Conservation (phyloP, 371 early-diverging fungal genomes). For the Rhizopus delemar region DNA sequence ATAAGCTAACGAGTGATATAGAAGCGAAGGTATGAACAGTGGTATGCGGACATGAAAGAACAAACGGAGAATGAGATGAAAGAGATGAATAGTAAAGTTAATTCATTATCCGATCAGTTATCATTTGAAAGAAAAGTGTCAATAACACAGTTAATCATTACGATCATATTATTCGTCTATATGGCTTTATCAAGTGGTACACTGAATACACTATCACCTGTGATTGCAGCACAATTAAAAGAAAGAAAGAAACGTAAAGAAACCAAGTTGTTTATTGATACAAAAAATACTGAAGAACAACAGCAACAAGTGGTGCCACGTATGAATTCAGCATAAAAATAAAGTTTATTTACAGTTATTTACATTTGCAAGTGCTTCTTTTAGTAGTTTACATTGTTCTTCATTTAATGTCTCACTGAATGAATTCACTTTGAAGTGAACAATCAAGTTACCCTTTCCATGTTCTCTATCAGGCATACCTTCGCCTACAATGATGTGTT, state of each 20-base stretch:
- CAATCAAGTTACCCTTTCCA: constrained; percentile 78
- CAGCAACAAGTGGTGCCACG: not conserved
- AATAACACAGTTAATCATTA: constrained; percentile 56
- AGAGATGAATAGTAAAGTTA: constrained; percentile 50
- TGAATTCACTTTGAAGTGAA: constrained; percentile 71
- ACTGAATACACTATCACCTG: constrained; percentile 44
- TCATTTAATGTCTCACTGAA: constrained; percentile 43
- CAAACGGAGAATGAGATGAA: constrained; percentile 48
- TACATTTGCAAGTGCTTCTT: not conserved
- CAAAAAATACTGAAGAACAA: not conserved
- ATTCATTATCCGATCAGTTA: constrained; percentile 64
- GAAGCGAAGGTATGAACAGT: constrained; percentile 61
- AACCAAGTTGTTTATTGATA: not conserved
- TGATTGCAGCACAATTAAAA: constrained; percentile 47
- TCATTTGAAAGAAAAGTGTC: constrained; percentile 67
- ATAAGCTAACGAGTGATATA: constrained; percentile 9
- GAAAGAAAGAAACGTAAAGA: constrained; percentile 27
- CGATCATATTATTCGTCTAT: constrained; percentile 57
- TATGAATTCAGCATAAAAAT: not conserved
- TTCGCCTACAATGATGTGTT: constrained; percentile 68
- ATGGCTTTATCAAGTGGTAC: constrained; percentile 55
- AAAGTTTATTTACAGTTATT: no score
- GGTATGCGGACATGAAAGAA: constrained; percentile 58
- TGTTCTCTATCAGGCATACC: constrained; percentile 94
- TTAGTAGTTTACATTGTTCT: not conserved